phyloP scores from a whole-genome alignment of 2,329 filamentous ascomycete species.

The Rhynchosporium agropyri region DNA sequence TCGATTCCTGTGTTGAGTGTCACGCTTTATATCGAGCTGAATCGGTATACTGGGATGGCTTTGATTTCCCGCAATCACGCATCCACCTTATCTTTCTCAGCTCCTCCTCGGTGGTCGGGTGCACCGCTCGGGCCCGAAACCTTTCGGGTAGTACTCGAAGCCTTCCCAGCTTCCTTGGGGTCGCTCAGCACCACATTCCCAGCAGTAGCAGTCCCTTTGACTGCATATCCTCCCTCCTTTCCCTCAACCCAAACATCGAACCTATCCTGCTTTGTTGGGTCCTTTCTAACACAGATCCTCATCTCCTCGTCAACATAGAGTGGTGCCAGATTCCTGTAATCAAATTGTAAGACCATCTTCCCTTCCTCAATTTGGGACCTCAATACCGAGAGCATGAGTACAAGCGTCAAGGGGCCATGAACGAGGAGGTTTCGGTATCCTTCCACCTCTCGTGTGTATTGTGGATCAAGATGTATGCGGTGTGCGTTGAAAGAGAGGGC shows the following conservation, averaged over 20 bases:
- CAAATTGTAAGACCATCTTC: constrained; percentile 56
- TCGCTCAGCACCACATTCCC: background rate
- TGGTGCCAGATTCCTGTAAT: constrained; percentile 82
- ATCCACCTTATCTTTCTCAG: too few relatives aligned
- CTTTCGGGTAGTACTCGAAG: too few relatives aligned
- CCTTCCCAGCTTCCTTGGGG: background rate
- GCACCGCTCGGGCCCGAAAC: too few relatives aligned
- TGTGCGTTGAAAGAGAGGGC: constrained; percentile 93
- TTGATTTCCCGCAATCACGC: too few relatives aligned
- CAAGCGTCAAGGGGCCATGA: constrained; percentile 81
- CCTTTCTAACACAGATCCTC: constrained; percentile 65
- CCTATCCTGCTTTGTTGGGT: constrained; percentile 44
- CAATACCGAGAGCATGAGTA: constrained; percentile 73
- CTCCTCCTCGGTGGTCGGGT: too few relatives aligned
- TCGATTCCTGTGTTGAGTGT: too few relatives aligned
- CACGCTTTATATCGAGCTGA: too few relatives aligned
- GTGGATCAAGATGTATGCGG: constrained; percentile 79
- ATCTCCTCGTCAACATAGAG: constrained; percentile 75
- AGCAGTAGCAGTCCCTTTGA: constrained; percentile 55
- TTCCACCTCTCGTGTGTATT: constrained; percentile 71
- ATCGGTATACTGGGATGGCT: too few relatives aligned
- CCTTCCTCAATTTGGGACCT: constrained; percentile 49
- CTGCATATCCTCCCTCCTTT: constrained; percentile 61
- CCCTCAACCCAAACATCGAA: constrained; percentile 71
- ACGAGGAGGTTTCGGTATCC: constrained; percentile 76